Conservation (phyloP, 2,329 filamentous ascomycete species). For the Diaporthe sp. region DNA sequence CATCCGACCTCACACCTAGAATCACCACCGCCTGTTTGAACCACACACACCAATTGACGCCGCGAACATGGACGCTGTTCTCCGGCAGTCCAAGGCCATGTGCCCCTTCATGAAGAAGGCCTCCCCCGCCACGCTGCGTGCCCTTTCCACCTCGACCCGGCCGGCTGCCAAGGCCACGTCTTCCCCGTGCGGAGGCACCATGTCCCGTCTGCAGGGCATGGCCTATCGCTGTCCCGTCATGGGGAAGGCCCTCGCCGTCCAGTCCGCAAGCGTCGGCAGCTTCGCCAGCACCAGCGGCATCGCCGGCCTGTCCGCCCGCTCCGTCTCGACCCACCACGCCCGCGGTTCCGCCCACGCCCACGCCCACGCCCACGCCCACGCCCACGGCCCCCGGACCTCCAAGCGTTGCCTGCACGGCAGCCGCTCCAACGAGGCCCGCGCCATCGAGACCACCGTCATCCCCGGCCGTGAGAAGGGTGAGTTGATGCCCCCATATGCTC, state of each 20-base stretch:
- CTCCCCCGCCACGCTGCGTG: slow-evolving; percentile 89
- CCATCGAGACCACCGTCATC: slow-evolving; percentile 72
- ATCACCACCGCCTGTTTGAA: slow-evolving; percentile 4
- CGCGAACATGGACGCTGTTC: slow-evolving; percentile 84
- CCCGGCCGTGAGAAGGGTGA: slow-evolving; percentile 60
- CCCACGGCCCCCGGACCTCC: slow-evolving; percentile 61
- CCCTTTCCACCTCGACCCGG: slow-evolving; percentile 81
- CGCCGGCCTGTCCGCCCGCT: slow-evolving; percentile 57
- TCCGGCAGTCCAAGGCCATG: slow-evolving; percentile 95
- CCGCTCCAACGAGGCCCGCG: slow-evolving; percentile 78
- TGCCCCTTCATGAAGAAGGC: slow-evolving; percentile 98
- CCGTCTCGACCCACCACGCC: slow-evolving; percentile 16
- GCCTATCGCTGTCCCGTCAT: slow-evolving; percentile 97
- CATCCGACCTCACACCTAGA: neutral
- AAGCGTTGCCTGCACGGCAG: slow-evolving; percentile 83
- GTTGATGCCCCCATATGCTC: slow-evolving; percentile 36
- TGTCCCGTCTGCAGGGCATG: slow-evolving; percentile 95
- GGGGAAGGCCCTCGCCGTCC: slow-evolving; percentile 95
- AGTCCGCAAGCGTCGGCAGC: slow-evolving; percentile 69
- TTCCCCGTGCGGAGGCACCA: slow-evolving; percentile 87
- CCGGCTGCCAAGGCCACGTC: slow-evolving; percentile 63
- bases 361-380: neutral
- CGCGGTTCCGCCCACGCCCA: neutral
- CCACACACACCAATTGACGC: neutral
- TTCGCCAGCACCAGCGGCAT: slow-evolving; percentile 54